Evolutionary conservation across 306 rosid species (phyloP).

Genomic region (Coriaria nepalensis): DNA sequence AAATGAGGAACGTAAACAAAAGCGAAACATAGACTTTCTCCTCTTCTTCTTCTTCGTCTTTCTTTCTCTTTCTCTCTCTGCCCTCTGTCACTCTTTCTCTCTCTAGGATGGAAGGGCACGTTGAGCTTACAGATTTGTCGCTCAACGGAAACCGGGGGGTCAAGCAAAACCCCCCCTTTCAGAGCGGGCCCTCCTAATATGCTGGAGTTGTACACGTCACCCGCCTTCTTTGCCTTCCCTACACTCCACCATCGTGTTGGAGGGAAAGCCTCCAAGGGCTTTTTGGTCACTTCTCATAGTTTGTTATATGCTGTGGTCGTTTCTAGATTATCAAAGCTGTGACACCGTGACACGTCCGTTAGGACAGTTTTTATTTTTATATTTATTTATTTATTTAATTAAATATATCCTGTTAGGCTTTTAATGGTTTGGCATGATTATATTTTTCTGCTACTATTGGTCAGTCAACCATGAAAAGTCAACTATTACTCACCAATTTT

Average conservation of each 20-base stretch:
- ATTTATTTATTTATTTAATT: no score
- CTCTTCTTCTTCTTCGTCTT: conserved; percentile 2
- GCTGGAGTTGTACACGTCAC: conserved; percentile 36
- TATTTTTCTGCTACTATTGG: no score
- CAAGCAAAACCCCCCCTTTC: conserved; percentile 27
- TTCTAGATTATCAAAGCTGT: no score
- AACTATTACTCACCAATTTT: no score
- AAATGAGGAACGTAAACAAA: conserved; percentile 11
- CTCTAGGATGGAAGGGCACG: conserved; percentile 24
- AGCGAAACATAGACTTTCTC: conserved; percentile 13
- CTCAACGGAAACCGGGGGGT: conserved; percentile 22
- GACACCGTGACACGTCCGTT: no score
- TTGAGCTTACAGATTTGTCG: conserved; percentile 35
- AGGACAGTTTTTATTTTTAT: no score
- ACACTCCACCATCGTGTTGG: conserved; percentile 34
- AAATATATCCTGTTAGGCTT: no score
- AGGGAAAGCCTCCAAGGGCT: conserved; percentile 30
- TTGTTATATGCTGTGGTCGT: no score
- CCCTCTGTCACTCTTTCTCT: conserved; percentile 18
- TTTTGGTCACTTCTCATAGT: no score
- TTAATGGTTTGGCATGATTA: no score
- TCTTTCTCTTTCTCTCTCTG: conserved; percentile 7
- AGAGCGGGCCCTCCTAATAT: conserved; percentile 47
- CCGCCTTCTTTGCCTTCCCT: conserved; percentile 18
- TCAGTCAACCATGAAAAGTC: no score